These are phyloP conservation scores for Suillus tomentosus DNA, from an alignment of 768 basidiomycete genomes.

Conservation along the genomic window DNA sequence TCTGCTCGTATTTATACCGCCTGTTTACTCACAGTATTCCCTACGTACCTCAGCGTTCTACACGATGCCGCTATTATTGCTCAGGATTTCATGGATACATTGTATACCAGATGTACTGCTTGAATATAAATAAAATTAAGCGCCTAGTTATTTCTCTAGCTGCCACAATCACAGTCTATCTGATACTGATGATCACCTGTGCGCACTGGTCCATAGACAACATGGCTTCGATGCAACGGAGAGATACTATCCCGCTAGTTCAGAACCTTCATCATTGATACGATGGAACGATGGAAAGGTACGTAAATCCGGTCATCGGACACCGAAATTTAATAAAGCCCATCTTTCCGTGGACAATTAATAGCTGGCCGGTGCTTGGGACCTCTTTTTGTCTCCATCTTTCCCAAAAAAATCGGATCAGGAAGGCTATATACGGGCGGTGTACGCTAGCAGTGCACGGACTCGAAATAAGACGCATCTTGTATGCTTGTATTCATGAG, in stretches of 20 bases:
- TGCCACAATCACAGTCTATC: neutral
- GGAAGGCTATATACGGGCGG: neutral
- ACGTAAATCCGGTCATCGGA: slow-evolving; percentile 1
- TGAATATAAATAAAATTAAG: neutral
- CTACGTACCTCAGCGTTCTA: neutral
- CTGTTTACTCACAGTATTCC: neutral
- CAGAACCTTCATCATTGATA: neutral
- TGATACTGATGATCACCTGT: neutral
- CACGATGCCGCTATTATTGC: neutral
- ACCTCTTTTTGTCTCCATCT: too few species aligned
- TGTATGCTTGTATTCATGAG: neutral
- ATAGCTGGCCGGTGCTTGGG: too few species aligned
- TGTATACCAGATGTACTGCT: slow-evolving; percentile 6
- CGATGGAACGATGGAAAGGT: neutral
- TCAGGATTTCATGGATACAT: neutral
- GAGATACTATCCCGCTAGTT: too few species aligned
- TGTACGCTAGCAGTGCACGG: neutral
- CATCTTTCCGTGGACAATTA: too few species aligned
- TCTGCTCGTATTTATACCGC: slow-evolving; percentile 7
- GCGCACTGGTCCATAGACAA: neutral
- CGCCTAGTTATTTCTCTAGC: neutral
- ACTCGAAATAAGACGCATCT: neutral
- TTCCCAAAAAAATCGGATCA: neutral
- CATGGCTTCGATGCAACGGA: neutral
- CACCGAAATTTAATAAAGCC: neutral